Evolutionary conservation across 257 asterid genomes (phyloP).

Genomic region (Penstemon davidsonii): DNA sequence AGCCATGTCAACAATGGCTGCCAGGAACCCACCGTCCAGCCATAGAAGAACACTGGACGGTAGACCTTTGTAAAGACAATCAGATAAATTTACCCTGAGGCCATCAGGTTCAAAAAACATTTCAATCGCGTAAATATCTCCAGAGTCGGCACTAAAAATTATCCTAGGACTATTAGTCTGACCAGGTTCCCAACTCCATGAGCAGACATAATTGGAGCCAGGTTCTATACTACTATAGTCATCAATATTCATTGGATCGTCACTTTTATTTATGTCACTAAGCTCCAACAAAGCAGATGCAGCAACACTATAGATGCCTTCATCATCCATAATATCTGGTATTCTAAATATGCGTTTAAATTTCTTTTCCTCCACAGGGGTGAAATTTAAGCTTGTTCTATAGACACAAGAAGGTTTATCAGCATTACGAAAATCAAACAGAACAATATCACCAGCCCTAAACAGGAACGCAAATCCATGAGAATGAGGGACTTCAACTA

Average conservation of each 20-base stretch:
- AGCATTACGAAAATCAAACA: constrained; percentile 84
- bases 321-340: constrained; percentile 92
- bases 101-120: constrained; percentile 65
- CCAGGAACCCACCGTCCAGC: constrained; percentile 83
- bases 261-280: constrained; percentile 79
- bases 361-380: constrained; percentile 63
- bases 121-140: constrained; percentile 75
- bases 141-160: constrained; percentile 88
- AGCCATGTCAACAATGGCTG: constrained; percentile 87
- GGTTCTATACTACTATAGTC: constrained; percentile 55
- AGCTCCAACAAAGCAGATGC: constrained; percentile 97
- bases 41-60: constrained; percentile 82
- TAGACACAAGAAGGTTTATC: constrained; percentile 60
- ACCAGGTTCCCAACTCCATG: constrained; percentile 97
- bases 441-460: constrained; percentile 85
- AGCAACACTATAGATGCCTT: constrained; percentile 80
- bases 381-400: constrained; percentile 68
- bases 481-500: constrained; percentile 86
- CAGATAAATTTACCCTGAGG: constrained; percentile 67
- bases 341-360: constrained; percentile 51
- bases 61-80: constrained; percentile 71
- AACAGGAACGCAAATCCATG: constrained; percentile 79
- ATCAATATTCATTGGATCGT: constrained; percentile 88
- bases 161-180: constrained; percentile 51
- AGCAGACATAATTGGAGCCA: constrained; percentile 72